Base-by-base conservation (phyloP, 2,329 filamentous ascomycete genomes). In the Pseudonectria foliicola region DNA sequence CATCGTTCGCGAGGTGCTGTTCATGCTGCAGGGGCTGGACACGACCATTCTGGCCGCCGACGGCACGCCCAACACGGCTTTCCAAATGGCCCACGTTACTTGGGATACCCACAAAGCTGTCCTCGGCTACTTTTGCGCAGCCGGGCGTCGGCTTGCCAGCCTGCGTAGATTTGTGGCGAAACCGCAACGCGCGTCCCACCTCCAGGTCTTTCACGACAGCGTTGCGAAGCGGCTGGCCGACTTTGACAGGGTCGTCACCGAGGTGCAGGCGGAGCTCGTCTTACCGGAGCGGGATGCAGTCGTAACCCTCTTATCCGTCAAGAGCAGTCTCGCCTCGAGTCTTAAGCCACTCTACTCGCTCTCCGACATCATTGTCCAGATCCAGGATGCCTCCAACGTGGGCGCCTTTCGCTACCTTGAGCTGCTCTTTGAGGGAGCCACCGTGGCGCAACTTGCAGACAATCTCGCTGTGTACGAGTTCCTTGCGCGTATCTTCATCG, bases 1-100 rank as follows among this genome's bases (percentile, higher is more conserved):
- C 44, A 66, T 80, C 10, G 64, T 89, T 16, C 77, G 87, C 31
- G 88, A 96, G 35, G 75, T 78, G 0, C 66, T 95, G 1, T 90
- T 86, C 50, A 93, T 95, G 85, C 71, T 96, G 0, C 75, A 78
- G 35, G 89, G 89, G 1, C 64, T 92, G 4, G 73, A 80, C 6
- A 90, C 84, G 3, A 81, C 78, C 2, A 54, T 95, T 1, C 95
- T 89, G 49, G 63, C 62, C 37, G 14, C 47, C 4, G 52, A 66
- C 31, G 65, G 62, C 11, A 44, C 55, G 6, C 64, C 66, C 0
- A 54, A 60, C 2, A 49, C 61, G 4, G 49, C 48, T 2, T 74
- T 67, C 35, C 67, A 74, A 37, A 61, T 76, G 16, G 50, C 59
- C 0, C 63, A 70, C 37, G 55, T 74, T 10, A 67, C 68, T 0